phyloP scores from a whole-genome alignment of 805 yeast genomes.

The Ogataea populi-albae region DNA sequence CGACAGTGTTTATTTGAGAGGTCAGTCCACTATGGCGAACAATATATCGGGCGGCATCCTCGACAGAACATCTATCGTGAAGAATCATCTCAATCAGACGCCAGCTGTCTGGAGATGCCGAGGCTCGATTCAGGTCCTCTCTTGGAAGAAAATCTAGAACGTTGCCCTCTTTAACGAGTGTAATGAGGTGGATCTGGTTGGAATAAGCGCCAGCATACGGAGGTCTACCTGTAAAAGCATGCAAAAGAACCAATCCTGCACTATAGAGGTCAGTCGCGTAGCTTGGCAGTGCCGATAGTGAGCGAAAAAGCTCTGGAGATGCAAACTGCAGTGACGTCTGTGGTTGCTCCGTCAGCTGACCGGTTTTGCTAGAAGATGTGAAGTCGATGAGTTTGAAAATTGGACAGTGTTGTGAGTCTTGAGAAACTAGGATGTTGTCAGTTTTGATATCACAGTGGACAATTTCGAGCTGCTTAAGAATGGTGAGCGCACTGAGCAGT shows the following conservation, averaged over 20 bases:
- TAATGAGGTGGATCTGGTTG: constrained; percentile 32
- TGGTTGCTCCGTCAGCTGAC: constrained; percentile 24
- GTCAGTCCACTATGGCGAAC: not conserved
- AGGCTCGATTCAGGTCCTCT: constrained; percentile 26
- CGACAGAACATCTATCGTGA: constrained; percentile 26
- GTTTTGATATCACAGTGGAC: constrained; percentile 51
- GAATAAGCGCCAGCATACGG: constrained; percentile 38
- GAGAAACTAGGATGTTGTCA: constrained; percentile 38
- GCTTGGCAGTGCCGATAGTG: constrained; percentile 27
- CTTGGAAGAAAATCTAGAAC: constrained; percentile 31
- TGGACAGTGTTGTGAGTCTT: constrained; percentile 19
- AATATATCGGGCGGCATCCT: constrained; percentile 10
- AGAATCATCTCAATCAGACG: constrained; percentile 30
- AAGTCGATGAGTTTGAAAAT: constrained; percentile 46
- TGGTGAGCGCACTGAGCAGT: constrained; percentile 25
- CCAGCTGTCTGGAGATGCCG: constrained; percentile 15
- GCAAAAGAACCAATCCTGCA: constrained; percentile 43
- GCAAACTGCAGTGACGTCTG: constrained; percentile 41
- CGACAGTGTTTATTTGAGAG: not conserved
- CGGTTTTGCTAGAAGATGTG: constrained; percentile 35
- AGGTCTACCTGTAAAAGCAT: constrained; percentile 43
- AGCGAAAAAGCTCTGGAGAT: constrained; percentile 43
- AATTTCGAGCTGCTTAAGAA: constrained; percentile 27
- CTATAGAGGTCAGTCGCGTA: constrained; percentile 44
- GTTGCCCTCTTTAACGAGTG: constrained; percentile 32